Conservation (phyloP, 306 rosid species). For the Cicer yamashitae region DNA sequence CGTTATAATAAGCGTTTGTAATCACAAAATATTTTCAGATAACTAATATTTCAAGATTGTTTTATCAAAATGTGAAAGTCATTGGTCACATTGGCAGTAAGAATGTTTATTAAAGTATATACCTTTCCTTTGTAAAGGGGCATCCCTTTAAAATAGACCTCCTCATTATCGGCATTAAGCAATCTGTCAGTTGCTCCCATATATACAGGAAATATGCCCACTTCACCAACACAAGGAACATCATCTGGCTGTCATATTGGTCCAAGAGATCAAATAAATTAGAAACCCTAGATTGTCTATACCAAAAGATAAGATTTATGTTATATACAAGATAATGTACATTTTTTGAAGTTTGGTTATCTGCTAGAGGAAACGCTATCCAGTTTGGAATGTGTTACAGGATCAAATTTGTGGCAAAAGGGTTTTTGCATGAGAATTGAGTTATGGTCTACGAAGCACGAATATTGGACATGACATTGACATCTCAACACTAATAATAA, state of each 20-base stretch:
- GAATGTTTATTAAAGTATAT: slow-evolving; percentile 29
- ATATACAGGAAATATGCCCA: slow-evolving; percentile 64
- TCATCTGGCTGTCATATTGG: slow-evolving; percentile 68
- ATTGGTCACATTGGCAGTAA: not conserved
- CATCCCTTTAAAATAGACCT: slow-evolving; percentile 89
- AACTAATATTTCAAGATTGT: slow-evolving; percentile 9
- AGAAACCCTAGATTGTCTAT: slow-evolving; percentile 8
- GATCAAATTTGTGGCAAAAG: too few species aligned
- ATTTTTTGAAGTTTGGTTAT: not conserved
- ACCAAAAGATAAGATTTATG: slow-evolving; percentile 19
- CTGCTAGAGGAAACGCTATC: too few species aligned
- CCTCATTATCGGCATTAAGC: slow-evolving; percentile 81
- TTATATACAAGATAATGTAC: slow-evolving; percentile 32
- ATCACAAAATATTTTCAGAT: slow-evolving; percentile 16
- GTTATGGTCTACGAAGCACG: too few species aligned
- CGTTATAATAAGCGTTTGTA: not conserved
- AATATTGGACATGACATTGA: too few species aligned
- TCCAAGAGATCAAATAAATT: slow-evolving; percentile 43
- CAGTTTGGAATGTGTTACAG: too few species aligned
- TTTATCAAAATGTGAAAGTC: slow-evolving; percentile 28
- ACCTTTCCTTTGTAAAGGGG: slow-evolving; percentile 88
- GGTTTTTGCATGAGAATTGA: too few species aligned
- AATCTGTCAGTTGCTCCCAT: slow-evolving; percentile 79
- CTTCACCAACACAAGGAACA: slow-evolving; percentile 83
- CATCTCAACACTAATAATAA: too few species aligned